Base-by-base conservation (phyloP, 768 basidiomycete species). In the Termitomyces sp. region DNA sequence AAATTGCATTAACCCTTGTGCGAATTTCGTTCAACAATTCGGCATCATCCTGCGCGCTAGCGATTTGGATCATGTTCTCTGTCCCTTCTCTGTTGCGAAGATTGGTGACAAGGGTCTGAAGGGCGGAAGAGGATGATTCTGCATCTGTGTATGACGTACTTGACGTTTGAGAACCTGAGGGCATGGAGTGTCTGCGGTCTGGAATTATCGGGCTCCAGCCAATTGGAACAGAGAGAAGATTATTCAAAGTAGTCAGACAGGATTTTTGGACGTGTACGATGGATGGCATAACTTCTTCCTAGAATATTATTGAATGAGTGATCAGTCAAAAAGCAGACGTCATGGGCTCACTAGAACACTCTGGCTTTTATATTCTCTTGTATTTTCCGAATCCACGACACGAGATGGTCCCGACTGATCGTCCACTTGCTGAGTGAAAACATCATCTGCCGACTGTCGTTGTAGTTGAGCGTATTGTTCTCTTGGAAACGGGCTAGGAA, bases 181-280 rank as follows among this genome's bases (percentile, higher is more conserved):
- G 81, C 77, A 85, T 80, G 10, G 86, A 85, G 64, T 84, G 81
- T 48, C 84, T 75, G 35, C 84, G 79, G 66, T 83, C 77, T 58
- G 84, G 82, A 25, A 85, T 72, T 56, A 83, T 84, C 9, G 83
- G 76, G 51, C 72, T 76, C 83, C 80, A 83, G 56, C 71, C 64
- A 2, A 71, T 70, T 16, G 80, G 75, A 12, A 72, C 75, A 32
- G 83, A 82, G 21, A 91, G 80, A 21, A 92, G 75, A 68, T 83
- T 85, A 63, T 85, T 83, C 46, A 93, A 74, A 2, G 87, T 88
- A 75, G 84, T 85, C 25, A 92, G 65, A 67, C 88, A 91, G 17
- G 88, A 89, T 57, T 78, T 80, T 63, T 90, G 86, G 32, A 92
- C 88, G 54, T 81, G 78, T 14, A 79, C 74, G 61, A 93, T 85